Conservation (phyloP, 2,329 filamentous ascomycete genomes). For the Zalaria sp. region DNA sequence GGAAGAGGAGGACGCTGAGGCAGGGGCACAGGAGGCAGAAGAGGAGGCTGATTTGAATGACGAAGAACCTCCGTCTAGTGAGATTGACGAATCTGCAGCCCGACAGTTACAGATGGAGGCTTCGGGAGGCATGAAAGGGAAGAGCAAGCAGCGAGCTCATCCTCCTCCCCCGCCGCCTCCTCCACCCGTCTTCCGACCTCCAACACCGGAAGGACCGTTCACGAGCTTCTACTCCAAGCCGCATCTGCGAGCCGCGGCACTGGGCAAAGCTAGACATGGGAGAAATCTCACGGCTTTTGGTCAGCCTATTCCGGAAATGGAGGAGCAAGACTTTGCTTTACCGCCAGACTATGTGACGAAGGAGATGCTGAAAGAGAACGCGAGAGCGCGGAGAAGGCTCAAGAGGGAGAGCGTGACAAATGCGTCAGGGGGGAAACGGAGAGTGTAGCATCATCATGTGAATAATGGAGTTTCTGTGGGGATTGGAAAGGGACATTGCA, state of each 20-base stretch:
- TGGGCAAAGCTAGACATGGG: slow-evolving; percentile 57
- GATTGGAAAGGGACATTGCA: too few relatives aligned
- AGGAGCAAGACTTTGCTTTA: slow-evolving; percentile 58
- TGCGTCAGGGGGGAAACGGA: slow-evolving; percentile 11
- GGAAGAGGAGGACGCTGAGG: slow-evolving; percentile 27
- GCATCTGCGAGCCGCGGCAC: slow-evolving; percentile 63
- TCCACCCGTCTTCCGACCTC: slow-evolving; percentile 12
- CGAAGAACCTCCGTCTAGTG: slow-evolving; percentile 47
- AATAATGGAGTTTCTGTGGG: too few relatives aligned
- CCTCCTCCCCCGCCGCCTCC: slow-evolving; percentile 17
- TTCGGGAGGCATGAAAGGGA: slow-evolving; percentile 3
- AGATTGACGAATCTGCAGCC: slow-evolving; percentile 57
- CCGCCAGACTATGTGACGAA: slow-evolving; percentile 47
- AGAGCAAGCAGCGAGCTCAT: slow-evolving; percentile 6
- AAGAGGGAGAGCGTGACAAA: slow-evolving; percentile 34
- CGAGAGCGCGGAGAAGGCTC: slow-evolving; percentile 47
- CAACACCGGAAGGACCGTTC: slow-evolving; percentile 45
- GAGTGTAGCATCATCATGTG: too few relatives aligned
- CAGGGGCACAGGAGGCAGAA: slow-evolving; percentile 24
- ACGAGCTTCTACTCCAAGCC: slow-evolving; percentile 77
- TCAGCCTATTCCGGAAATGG: slow-evolving; percentile 59
- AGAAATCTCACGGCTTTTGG: slow-evolving; percentile 71
- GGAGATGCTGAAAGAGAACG: slow-evolving; percentile 38
- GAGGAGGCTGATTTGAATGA: slow-evolving; percentile 21
- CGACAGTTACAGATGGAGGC: slow-evolving; percentile 60